Conservation (phyloP, 2,329 filamentous ascomycete species). For the Penicillium sp. region DNA sequence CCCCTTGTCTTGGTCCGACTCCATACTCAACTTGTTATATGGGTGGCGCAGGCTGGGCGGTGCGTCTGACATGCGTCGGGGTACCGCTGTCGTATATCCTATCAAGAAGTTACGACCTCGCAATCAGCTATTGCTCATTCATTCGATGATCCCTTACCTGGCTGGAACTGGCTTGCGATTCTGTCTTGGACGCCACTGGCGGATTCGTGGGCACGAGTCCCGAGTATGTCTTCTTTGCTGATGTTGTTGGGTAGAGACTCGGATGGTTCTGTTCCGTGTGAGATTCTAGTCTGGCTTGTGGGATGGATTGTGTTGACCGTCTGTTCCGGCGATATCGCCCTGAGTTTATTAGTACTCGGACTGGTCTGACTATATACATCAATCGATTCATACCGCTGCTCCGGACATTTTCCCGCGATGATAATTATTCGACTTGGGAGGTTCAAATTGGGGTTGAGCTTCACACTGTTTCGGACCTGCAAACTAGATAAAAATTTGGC, state of each 20-base stretch:
- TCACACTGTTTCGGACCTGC: no score
- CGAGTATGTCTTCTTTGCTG: constrained; percentile 17
- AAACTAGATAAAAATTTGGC: no score
- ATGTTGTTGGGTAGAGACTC: constrained; percentile 22
- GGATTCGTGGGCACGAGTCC: constrained; percentile 17
- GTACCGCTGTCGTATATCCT: constrained; percentile 25
- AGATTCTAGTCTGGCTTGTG: no score
- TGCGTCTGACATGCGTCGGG: constrained; percentile 25
- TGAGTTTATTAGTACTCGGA: neutral
- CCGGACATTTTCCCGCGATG: no score
- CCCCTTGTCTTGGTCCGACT: constrained; percentile 4
- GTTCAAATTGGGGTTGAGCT: no score
- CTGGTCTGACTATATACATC: neutral
- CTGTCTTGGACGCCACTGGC: constrained; percentile 24
- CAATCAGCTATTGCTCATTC: no score
- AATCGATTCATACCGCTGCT: constrained; percentile 12
- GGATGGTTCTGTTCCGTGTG: constrained; percentile 16
- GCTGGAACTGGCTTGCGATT: constrained; percentile 23
- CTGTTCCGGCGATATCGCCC: constrained; percentile 15
- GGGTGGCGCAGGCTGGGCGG: constrained; percentile 11
- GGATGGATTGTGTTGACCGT: neutral
- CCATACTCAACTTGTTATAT: constrained; percentile 12
- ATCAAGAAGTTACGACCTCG: no score
- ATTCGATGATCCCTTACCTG: no score
- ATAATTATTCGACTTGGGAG: no score